Evolutionary conservation across 345 rosid genomes (phyloP), one percentile per base, ranked within the genome.

Genomic region (Gossypium stocksii): DNA sequence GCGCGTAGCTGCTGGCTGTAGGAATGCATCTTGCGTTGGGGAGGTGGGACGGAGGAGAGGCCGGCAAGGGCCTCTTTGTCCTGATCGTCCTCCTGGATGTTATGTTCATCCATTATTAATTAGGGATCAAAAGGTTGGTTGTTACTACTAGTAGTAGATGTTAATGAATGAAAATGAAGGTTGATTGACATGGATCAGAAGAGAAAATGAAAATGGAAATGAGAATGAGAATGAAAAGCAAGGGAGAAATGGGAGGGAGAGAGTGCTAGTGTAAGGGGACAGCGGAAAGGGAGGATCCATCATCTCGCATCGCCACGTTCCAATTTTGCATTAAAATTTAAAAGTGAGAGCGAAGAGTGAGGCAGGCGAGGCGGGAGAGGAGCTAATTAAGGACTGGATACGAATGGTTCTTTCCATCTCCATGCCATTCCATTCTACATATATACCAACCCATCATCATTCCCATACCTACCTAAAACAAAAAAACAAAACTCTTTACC

Each of bases 1-100:
- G 73, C 66, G 17, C 97, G 96, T 54, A 85, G 84, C 81, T 89
- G 97, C 11, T 92, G 95, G 84, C 92, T 88, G 71, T 90, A 78
- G 53, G 92, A 94, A 61, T 88, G 90, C 79, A 87, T 81, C 70
- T 88, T 89, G 0, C 82, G 87, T 53, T 81, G 77, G 12, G 85
- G 79, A 0, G 87, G 82, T 1, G 97, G 97, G 68, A 77, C 53
- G 3, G 84, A 22, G 79, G 74, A 79, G 17, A 92, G 76, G 57
- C 81, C 62, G 1, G 84, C 81, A 53, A 92, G 75, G 11, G 87
- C 91, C 6, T 86, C 87, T 70, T 69, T 81, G 49, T 89, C 88
- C 3, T 88, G 89, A n/a, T 86, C 89, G 84, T 54, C 77, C 13
- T 86, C 89, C 84, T 54, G 80, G 61, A 67, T 41, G 74, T 53